These are phyloP conservation scores for Cadophora sp. DNA, from an alignment of 2,329 filamentous ascomycete genomes.

Conservation along the genomic window DNA sequence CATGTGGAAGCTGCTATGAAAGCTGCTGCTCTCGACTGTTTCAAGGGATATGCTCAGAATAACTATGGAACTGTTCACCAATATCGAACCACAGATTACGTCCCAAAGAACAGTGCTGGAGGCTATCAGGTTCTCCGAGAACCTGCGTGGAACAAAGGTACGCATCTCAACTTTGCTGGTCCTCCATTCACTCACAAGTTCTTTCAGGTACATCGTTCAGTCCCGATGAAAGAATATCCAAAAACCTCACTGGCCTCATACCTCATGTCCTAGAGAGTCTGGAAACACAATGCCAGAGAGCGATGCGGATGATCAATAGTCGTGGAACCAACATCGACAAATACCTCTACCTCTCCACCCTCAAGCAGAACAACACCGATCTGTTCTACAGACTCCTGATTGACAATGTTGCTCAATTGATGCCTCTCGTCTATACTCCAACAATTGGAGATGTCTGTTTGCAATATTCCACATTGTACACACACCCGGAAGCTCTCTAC, in stretches of 20 bases:
- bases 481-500: slow-evolving; percentile 93
- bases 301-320: slow-evolving; percentile 76
- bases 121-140: slow-evolving; percentile 68
- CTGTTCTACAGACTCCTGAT: slow-evolving; percentile 85
- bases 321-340: slow-evolving; percentile 78
- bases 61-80: slow-evolving; percentile 63
- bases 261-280: slow-evolving; percentile 68
- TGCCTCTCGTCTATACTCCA: slow-evolving; percentile 86
- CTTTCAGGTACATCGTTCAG: slow-evolving; percentile 65
- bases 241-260: slow-evolving; percentile 71
- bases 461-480: slow-evolving; percentile 95
- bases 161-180: neutral
- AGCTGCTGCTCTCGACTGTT: slow-evolving; percentile 63
- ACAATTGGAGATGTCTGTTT: slow-evolving; percentile 96
- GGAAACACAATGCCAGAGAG: slow-evolving; percentile 67
- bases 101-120: slow-evolving; percentile 56
- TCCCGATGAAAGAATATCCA: slow-evolving; percentile 66
- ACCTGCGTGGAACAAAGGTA: slow-evolving; percentile 72
- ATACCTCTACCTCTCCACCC: slow-evolving; percentile 79
- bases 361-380: slow-evolving; percentile 79
- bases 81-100: slow-evolving; percentile 58
- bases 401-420: slow-evolving; percentile 77
- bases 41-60: slow-evolving; percentile 65
- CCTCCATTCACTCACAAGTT: neutral
- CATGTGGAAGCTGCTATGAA: slow-evolving; percentile 67